Conservation (phyloP, 2,329 filamentous ascomycete genomes). For the Ophiostoma australiae region DNA sequence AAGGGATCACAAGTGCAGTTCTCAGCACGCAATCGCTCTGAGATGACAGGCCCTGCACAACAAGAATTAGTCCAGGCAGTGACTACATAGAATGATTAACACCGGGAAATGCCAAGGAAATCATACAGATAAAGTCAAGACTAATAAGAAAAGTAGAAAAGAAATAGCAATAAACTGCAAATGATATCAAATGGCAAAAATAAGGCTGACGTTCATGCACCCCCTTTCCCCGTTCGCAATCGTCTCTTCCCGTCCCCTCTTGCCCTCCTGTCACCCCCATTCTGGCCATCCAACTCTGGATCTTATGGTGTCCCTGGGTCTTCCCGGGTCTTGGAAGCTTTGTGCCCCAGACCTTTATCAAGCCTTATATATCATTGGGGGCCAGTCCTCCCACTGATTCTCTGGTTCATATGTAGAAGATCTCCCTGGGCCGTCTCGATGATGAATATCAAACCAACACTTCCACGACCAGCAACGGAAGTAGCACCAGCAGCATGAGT, state of each 20-base stretch:
- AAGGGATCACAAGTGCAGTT: neutral
- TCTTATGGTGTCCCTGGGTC: neutral
- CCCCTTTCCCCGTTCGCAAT: neutral
- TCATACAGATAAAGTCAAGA: no score
- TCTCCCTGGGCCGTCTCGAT: neutral
- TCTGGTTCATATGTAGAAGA: neutral
- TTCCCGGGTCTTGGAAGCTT: neutral
- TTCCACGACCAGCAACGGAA: neutral
- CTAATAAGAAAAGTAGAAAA: neutral
- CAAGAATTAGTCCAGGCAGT: neutral
- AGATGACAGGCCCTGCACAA: neutral
- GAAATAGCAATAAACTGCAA: neutral
- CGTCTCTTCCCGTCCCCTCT: neutral
- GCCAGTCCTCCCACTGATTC: neutral
- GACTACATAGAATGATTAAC: neutral
- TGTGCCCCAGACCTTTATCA: neutral
- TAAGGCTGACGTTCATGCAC: constrained; percentile 1
- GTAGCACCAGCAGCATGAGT: neutral
- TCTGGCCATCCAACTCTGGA: neutral
- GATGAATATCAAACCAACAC: neutral
- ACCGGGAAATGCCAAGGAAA: neutral
- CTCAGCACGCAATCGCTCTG: neutral
- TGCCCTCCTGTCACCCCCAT: neutral
- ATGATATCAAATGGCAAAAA: neutral
- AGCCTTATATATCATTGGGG: constrained; percentile 1